A percentile compares a stretch with the other conserved stretches of the same genome.
Evolutionary conservation across 78 protist genomes (phyloP).

Genomic region (Mastigamoeba balamuthi): DNA sequence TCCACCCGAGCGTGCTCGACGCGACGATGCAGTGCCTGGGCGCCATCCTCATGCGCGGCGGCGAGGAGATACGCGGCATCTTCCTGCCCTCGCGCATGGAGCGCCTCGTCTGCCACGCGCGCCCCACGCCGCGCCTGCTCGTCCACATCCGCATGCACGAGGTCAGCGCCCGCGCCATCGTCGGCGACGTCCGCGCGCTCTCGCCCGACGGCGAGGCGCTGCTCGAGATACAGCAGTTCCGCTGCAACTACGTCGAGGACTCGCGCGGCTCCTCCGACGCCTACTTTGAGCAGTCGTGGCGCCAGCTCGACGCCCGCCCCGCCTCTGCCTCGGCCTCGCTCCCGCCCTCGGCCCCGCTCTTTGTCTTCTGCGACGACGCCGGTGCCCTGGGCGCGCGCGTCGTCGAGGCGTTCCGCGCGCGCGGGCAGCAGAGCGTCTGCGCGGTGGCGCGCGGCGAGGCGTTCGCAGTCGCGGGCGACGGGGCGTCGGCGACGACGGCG

Average conservation of each 20-base stretch:
- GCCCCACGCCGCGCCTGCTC: not conserved
- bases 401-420: no score
- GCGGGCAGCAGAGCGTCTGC: no score
- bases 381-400: no score
- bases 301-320: no score
- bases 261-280: not conserved
- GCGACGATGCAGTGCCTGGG: not conserved
- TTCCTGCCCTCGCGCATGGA: not conserved
- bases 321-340: no score
- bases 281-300: no score
- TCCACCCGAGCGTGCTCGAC: not conserved
- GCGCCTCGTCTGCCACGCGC: not conserved
- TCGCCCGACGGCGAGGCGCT: not conserved
- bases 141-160: not conserved
- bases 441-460: no score
- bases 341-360: no score
- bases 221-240: not conserved
- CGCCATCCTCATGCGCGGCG: not conserved
- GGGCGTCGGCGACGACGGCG: no score
- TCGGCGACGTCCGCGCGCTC: not conserved
- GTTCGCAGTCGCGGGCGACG: no score
- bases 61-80: not conserved
- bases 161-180: not conserved
- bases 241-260: not conserved
- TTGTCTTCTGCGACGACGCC: no score